phyloP scores from a whole-genome alignment of 495 filamentous ascomycete genomes.

The Aspergillus diversus region DNA sequence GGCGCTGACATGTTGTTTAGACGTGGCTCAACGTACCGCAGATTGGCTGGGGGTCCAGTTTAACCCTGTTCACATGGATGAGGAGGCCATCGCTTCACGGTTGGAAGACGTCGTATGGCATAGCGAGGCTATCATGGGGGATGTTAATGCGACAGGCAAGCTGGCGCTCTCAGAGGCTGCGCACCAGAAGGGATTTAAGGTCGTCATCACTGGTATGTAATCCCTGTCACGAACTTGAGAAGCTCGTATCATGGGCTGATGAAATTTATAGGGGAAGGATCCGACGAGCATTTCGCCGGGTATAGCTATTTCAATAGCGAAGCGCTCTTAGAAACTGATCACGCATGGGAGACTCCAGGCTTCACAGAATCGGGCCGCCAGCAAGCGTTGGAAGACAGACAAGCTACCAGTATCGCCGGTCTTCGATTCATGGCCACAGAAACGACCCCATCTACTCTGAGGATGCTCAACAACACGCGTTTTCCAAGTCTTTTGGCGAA shows the following conservation, averaged over 20 bases:
- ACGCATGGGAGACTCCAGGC: constrained; percentile 31
- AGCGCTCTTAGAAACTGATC: constrained; percentile 49
- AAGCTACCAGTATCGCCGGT: constrained; percentile 9
- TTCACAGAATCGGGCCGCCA: constrained; percentile 17
- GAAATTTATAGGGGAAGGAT: constrained; percentile 45
- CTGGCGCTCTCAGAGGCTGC: constrained; percentile 47
- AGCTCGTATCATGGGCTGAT: background rate
- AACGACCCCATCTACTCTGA: constrained; percentile 19
- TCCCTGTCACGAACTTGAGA: background rate
- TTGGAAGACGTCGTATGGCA: constrained; percentile 55
- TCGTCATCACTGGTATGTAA: constrained; percentile 45
- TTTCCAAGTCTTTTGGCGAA: constrained; percentile 1
- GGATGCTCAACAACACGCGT: constrained; percentile 22
- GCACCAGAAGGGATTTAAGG: constrained; percentile 48
- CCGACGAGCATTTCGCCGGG: constrained; percentile 58
- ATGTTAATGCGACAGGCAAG: constrained; percentile 54
- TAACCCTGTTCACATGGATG: constrained; percentile 46
- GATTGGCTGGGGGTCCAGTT: constrained; percentile 52
- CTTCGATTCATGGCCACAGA: background rate
- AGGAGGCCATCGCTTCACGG: constrained; percentile 44
- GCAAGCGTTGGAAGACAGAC: constrained; percentile 12
- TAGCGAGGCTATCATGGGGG: constrained; percentile 46
- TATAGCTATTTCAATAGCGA: constrained; percentile 49
- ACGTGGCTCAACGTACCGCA: constrained; percentile 54
- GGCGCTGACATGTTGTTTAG: constrained; percentile 12